phyloP scores from a whole-genome alignment of 2,329 filamentous ascomycete genomes.

The Salinomyces thailandicus region DNA sequence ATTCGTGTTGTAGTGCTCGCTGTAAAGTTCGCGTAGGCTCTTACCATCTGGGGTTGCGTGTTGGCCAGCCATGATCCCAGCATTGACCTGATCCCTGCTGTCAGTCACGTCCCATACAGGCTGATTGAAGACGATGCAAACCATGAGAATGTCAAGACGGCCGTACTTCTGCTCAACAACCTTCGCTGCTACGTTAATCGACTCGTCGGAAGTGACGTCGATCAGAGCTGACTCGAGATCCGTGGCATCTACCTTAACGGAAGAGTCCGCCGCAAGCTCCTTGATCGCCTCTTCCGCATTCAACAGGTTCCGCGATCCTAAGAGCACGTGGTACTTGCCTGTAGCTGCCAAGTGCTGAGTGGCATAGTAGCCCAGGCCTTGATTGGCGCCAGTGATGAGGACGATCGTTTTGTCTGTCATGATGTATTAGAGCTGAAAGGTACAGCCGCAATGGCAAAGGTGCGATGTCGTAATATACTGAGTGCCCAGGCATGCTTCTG shows the following conservation, averaged over 20 bases:
- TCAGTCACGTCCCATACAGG: too few relatives aligned
- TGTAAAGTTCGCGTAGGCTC: conserved; percentile 12
- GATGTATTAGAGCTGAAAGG: too few relatives aligned
- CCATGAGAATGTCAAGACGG: conserved; percentile 21
- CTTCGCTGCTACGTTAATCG: conserved; percentile 29
- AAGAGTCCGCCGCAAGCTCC: conserved; percentile 8
- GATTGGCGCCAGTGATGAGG: conserved; percentile 34
- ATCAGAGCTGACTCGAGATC: conserved; percentile 32
- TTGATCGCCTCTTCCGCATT: conserved; percentile 29
- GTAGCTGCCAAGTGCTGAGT: conserved; percentile 31
- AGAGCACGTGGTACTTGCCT: conserved; percentile 31
- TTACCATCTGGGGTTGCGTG: conserved; percentile 3
- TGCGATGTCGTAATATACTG: too few relatives aligned
- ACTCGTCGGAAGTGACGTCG: conserved; percentile 34
- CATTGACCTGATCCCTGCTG: too few relatives aligned
- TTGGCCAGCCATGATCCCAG: conserved; percentile 19
- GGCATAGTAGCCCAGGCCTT: conserved; percentile 37
- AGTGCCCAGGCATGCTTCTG: too few relatives aligned
- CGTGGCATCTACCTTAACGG: conserved; percentile 18
- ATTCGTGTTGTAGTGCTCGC: conserved; percentile 19
- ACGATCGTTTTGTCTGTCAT: conserved; percentile 7
- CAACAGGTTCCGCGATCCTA: conserved; percentile 28
- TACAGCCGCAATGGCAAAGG: too few relatives aligned
- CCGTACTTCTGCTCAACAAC: conserved; percentile 20
- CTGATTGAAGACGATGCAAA: too few relatives aligned